phyloP scores from a whole-genome alignment of 306 rosid genomes.

The Vicia villosa region DNA sequence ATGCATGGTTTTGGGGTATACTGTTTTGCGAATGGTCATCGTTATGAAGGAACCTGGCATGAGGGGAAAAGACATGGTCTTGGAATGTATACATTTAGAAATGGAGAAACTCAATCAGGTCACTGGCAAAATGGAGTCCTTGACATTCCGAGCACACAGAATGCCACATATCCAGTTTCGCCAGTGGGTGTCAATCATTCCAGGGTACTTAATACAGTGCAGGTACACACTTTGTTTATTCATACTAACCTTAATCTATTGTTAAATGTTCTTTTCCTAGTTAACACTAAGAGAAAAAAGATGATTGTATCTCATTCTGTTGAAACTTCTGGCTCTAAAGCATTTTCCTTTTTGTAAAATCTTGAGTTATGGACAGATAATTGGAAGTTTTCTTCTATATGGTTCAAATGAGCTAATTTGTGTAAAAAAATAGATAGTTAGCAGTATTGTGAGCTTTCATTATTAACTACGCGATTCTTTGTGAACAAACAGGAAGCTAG shows the following conservation, averaged over 20 bases:
- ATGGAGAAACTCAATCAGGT: conserved; percentile 95
- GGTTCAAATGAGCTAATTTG: not conserved
- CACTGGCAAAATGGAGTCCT: conserved; percentile 95
- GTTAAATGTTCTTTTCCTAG: not conserved
- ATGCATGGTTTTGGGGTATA: conserved; percentile 98
- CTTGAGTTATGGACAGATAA: not conserved
- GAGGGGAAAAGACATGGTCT: conserved; percentile 98
- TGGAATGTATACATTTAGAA: conserved; percentile 97
- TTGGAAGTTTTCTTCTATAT: not conserved
- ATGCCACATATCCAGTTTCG: conserved; percentile 63
- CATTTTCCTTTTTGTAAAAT: not conserved
- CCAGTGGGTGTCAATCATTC: conserved; percentile 89
- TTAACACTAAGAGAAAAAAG: not conserved
- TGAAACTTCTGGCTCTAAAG: not conserved
- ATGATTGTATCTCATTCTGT: not conserved
- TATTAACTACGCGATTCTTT: not conserved
- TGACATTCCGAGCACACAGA: conserved; percentile 89
- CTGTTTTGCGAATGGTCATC: conserved; percentile 89
- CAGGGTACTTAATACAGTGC: conserved; percentile 90
- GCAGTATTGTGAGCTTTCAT: not conserved
- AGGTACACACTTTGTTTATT: conserved; percentile 52
- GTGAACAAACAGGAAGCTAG: conserved; percentile 81
- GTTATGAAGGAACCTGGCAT: conserved; percentile 96
- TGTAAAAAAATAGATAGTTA: not conserved
- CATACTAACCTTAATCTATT: not conserved